Base-by-base conservation (phyloP, 257 asterid species). In the Capsicum chinense region DNA sequence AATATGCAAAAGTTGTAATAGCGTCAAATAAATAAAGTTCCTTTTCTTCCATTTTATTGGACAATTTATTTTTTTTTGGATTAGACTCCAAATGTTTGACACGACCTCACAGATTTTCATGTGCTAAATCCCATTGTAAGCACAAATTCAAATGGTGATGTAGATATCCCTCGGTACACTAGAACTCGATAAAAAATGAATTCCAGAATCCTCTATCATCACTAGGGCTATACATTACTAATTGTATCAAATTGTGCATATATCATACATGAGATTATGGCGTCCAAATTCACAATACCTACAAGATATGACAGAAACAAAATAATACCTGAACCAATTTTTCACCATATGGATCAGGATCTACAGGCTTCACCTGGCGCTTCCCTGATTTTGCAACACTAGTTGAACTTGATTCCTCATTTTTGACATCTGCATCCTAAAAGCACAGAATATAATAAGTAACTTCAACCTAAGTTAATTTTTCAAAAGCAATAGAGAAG, bases 271-370 rank as follows among this genome's bases (percentile, higher is more conserved):
- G 42, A 33, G 47, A 84, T 56, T 44, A 5, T 0, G 42, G n/a
- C n/a, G n/a, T 70, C 80, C 74, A 16, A 39, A 64, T 48, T 82
- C 62, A 85, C 64, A 56, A 67, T 47, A 84, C 76, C 17, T n/a
- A 63, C 58, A 56, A 81, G 79, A 57, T 17, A 63, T 59, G 64
- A 21, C 21, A 78, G 48, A 56, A 50, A 86, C 63, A 19, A 83
- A 67, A 58, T 60, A 69, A 59, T 88, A 94, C 99, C 98, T 91
- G 97, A 87, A 93, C 81, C 85, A 97, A 86, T 86, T 95, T 95
- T 85, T 93, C 98, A 82, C 99, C 99, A 74, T 92, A 88, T 74
- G 99, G 99, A 90, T 97, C 99, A 81, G 89, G 88, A 90, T 95
- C 99, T 64, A 95, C 95, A 33, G 97, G 97, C 85, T 95, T 97